A percentile compares a stretch with the other conserved stretches of the same genome.
Conservation (phyloP, 2,329 filamentous ascomycete genomes). For the Bipolaris cookei region DNA sequence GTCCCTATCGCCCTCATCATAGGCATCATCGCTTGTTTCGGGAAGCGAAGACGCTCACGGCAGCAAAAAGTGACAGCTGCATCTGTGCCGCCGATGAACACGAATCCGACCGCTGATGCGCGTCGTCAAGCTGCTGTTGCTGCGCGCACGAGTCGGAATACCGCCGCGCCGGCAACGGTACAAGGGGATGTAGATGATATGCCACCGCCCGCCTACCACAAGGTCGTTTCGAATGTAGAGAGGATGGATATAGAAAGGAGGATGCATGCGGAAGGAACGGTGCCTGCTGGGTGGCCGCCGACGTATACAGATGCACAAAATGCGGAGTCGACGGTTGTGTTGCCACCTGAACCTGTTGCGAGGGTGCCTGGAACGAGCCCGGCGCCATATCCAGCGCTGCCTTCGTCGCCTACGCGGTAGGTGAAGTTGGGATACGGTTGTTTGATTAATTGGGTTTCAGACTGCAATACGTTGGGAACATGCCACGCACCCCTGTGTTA, state of each 20-base stretch:
- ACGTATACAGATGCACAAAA: neutral
- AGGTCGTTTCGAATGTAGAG: slow-evolving; percentile 2
- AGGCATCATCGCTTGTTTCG: neutral
- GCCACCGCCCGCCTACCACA: slow-evolving; percentile 9
- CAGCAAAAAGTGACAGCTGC: neutral
- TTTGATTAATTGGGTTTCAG: too few species aligned
- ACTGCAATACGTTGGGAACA: neutral
- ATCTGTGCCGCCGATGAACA: neutral
- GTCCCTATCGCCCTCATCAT: neutral
- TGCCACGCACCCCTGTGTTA: neutral
- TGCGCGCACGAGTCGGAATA: neutral
- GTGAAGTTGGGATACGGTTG: neutral
- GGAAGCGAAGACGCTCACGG: neutral
- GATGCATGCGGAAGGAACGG: neutral
- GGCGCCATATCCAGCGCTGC: slow-evolving; percentile 2
- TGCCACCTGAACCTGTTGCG: neutral
- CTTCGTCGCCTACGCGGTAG: neutral
- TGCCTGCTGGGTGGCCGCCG: neutral
- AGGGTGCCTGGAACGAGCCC: neutral
- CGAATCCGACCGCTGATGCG: neutral
- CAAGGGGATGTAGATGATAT: neutral
- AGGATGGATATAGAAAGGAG: neutral
- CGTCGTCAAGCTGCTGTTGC: neutral
- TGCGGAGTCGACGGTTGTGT: neutral
- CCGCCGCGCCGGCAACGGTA: neutral